A percentile compares a stretch with the other conserved stretches of the same genome.
These are phyloP conservation scores for Hyaloperonospora arabidopsidis DNA, from an alignment of 352 stramenopile genomes.

Conservation along the genomic window DNA sequence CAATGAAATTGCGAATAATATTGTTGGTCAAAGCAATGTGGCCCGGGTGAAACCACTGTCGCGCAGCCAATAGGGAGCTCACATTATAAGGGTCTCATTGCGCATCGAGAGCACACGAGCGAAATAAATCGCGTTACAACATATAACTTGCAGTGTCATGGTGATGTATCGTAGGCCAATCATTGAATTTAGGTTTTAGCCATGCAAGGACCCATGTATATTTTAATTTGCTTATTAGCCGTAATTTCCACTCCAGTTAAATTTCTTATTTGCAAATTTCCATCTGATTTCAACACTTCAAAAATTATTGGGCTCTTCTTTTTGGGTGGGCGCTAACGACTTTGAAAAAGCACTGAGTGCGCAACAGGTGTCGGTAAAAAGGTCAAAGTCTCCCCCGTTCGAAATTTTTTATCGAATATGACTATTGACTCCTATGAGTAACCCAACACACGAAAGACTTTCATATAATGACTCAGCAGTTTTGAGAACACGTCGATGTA, in stretches of 20 bases:
- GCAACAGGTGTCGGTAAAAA: constrained; percentile 65
- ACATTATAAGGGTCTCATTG: constrained; percentile 6
- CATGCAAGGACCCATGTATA: constrained; percentile 5
- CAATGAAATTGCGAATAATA: constrained; percentile 5
- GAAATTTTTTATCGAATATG: constrained; percentile 81
- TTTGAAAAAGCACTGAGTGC: constrained; percentile 79
- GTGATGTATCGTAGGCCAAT: constrained; percentile 7
- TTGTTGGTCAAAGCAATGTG: constrained; percentile 5
- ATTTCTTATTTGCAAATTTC: constrained; percentile 41
- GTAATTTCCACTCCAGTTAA: too few species aligned
- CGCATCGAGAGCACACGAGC: constrained; percentile 11
- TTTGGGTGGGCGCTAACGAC: constrained; percentile 67
- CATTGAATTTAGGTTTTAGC: constrained; percentile 14
- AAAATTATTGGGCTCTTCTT: constrained; percentile 35
- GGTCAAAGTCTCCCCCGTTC: constrained; percentile 40
- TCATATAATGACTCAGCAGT: constrained; percentile 57
- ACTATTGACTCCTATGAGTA: constrained; percentile 82
- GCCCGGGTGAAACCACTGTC: neutral
- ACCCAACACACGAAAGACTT: constrained; percentile 68
- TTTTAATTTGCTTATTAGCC: too few species aligned
- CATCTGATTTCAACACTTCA: constrained; percentile 19
- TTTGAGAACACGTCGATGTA: constrained; percentile 70
- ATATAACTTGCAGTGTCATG: neutral
- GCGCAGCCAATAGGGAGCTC: constrained; percentile 18
- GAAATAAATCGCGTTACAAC: constrained; percentile 23